phyloP scores from a whole-genome alignment of 2,329 filamentous ascomycete genomes.

The Aspergillus oerlinghausenensis region DNA sequence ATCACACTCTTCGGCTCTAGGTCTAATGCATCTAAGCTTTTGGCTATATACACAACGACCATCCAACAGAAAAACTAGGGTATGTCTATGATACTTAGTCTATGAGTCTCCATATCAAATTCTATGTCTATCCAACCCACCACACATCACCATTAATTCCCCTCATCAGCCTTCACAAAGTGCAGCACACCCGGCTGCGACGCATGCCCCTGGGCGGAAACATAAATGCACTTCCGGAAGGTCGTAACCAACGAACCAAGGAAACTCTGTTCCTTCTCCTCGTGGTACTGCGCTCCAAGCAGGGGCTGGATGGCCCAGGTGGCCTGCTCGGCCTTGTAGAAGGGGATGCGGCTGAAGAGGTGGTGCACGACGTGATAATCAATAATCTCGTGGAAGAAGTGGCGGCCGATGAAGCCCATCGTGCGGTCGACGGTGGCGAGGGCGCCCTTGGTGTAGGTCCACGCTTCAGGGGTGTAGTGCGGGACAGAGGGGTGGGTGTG shows the following conservation, averaged over 20 bases:
- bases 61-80: background rate
- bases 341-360: slow-evolving; percentile 57
- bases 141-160: background rate
- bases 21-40: background rate
- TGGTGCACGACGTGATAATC: slow-evolving; percentile 63
- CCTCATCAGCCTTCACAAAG: slow-evolving; percentile 12
- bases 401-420: slow-evolving; percentile 60
- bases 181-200: slow-evolving; percentile 16
- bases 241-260: slow-evolving; percentile 44
- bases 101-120: background rate
- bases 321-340: slow-evolving; percentile 58
- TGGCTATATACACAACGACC: background rate
- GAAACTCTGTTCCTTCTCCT: slow-evolving; percentile 37
- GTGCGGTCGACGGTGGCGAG: slow-evolving; percentile 61
- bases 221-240: slow-evolving; percentile 47
- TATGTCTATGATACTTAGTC: background rate
- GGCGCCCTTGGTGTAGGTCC: slow-evolving; percentile 61
- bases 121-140: background rate
- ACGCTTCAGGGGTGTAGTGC: slow-evolving; percentile 56
- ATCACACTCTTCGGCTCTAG: background rate
- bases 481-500: slow-evolving; percentile 59
- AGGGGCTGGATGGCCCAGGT: slow-evolving; percentile 53
- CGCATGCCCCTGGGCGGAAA: slow-evolving; percentile 28
- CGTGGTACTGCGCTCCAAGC: slow-evolving; percentile 51
- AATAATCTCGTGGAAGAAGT: slow-evolving; percentile 64